Base-by-base conservation (phyloP, 352 stramenopile species). In the Aphanomyces euteiches region DNA sequence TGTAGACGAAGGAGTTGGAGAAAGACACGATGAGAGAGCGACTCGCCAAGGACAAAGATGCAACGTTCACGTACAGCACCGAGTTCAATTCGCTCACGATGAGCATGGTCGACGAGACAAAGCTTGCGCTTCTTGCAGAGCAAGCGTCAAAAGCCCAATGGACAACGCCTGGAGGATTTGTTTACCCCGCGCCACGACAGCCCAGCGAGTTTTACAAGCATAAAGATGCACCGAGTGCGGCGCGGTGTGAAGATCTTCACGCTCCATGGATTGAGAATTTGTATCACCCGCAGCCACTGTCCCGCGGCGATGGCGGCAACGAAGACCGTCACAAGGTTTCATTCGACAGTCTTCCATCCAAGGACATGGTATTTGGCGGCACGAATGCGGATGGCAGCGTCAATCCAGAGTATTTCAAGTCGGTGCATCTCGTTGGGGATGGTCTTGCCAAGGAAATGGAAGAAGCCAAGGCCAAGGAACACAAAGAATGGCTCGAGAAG, bases 61-160 rank as follows among this genome's bases (percentile, higher is more conserved):
- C 77, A 5, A 93, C 82, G 21, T 97, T 88, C 76, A 96, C 90
- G 59, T 95, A 96, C 77, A 90, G 87, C 39, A 75, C 75, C 17
- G 85, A 97, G 12, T 97, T 95, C 75, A 83, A 96, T 66, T 95
- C 85, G 43, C 84, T 92, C 59, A 87, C 85, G 8, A 66, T 96
- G 37, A 93, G 85, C 40, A 77, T 95, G 47, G 81, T 96, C 6
- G 90, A 96, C 21, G 76, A 81, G 3, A 79, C 88, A 15, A 83
- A 84, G 13, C 69, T 89, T 28, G 78, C 73, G 3, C 78, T 83
- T 47, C 79, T 74, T 5, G 80, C 90, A 43, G 78, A 88, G 69
- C 74, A 73, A 3, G 76, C 82, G 6, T 54, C 68, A 1, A 79
- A 78, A 47, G 81, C 79, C 37, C 78, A 83, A 50, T 96, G 88